These are phyloP conservation scores for Leccinum laetum DNA, from an alignment of 1,284 basidiomycete genomes.

Conservation along the genomic window DNA sequence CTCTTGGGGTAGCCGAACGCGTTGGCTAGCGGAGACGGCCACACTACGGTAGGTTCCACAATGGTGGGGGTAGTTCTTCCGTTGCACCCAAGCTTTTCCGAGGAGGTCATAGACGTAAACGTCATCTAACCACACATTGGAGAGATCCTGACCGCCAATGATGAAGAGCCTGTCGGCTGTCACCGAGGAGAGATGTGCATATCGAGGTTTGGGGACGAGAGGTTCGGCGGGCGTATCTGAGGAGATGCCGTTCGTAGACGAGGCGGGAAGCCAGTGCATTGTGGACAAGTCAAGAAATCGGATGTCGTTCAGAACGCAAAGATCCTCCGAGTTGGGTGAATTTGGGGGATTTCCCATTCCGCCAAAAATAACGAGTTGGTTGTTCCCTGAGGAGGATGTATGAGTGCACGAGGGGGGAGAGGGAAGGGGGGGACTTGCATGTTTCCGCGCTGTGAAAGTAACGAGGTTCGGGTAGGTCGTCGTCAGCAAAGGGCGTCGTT, in stretches of 20 bases:
- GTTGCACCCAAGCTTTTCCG: constrained; percentile 73
- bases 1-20: constrained; percentile 69
- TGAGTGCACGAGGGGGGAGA: constrained; percentile 13
- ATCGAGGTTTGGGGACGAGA: constrained; percentile 76
- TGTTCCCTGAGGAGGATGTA: constrained; percentile 59
- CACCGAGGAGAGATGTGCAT: constrained; percentile 88
- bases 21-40: constrained; percentile 69
- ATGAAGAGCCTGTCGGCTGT: constrained; percentile 85
- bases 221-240: constrained; percentile 37
- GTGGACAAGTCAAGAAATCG: constrained; percentile 79
- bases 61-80: constrained; percentile 81
- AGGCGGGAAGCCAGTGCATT: constrained; percentile 68
- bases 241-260: constrained; percentile 31
- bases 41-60: constrained; percentile 94
- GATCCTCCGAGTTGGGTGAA: constrained; percentile 66
- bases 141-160: constrained; percentile 92
- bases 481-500: constrained; percentile 60
- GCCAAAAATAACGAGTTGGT: constrained; percentile 88
- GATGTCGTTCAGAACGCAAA: constrained; percentile 83
- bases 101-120: constrained; percentile 85
- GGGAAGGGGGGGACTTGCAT: constrained; percentile 52
- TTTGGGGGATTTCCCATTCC: constrained; percentile 85
- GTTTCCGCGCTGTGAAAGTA: constrained; percentile 93
- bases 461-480: constrained; percentile 71
- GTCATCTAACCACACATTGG: constrained; percentile 91